Conservation (phyloP, 2,329 filamentous ascomycete species). For the Graphilbum fragrans region DNA sequence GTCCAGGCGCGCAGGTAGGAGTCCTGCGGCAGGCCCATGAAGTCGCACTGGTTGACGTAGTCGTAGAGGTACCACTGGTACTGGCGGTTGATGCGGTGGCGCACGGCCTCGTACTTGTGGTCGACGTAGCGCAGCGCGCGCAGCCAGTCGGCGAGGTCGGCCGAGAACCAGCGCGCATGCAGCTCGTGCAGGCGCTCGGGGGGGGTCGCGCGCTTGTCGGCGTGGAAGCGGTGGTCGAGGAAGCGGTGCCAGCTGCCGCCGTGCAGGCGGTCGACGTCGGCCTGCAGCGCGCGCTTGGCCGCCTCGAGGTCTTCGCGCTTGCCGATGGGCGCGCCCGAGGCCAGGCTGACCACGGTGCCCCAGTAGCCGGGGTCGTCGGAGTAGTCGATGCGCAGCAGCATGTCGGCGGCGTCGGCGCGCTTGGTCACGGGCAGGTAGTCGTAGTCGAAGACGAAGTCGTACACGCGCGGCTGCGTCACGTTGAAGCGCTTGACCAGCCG, state of each 20-base stretch:
- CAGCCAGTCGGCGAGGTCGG: conserved; percentile 7
- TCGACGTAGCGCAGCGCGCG: conserved; percentile 3
- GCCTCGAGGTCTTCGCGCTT: neutral
- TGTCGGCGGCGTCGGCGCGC: too few species aligned
- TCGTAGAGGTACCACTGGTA: neutral
- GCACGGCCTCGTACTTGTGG: conserved; percentile 1
- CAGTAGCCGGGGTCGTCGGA: conserved; percentile 24
- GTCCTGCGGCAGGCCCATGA: neutral
- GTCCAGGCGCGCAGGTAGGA: neutral
- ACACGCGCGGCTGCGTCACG: conserved; percentile 14
- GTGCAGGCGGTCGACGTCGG: conserved; percentile 3
- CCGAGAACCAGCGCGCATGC: conserved; percentile 10
- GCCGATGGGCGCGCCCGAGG: neutral
- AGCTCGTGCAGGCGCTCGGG: conserved; percentile 7
- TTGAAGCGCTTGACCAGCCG: conserved; percentile 14
- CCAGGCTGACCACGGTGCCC: conserved; percentile 16
- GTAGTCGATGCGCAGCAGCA: conserved; percentile 26
- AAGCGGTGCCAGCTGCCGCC: conserved; percentile 2
- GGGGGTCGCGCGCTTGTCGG: conserved; percentile 6
- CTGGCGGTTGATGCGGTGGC: conserved; percentile 2
- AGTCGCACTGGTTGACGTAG: neutral
- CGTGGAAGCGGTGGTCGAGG: conserved; percentile 3
- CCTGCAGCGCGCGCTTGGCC: neutral
- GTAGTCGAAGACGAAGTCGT: conserved; percentile 27
- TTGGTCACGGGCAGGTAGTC: conserved; percentile 21